A percentile compares a stretch with the other conserved stretches of the same genome.
These are phyloP conservation scores for Trametes cubensis DNA, from an alignment of 768 basidiomycete species.

Conservation along the genomic window DNA sequence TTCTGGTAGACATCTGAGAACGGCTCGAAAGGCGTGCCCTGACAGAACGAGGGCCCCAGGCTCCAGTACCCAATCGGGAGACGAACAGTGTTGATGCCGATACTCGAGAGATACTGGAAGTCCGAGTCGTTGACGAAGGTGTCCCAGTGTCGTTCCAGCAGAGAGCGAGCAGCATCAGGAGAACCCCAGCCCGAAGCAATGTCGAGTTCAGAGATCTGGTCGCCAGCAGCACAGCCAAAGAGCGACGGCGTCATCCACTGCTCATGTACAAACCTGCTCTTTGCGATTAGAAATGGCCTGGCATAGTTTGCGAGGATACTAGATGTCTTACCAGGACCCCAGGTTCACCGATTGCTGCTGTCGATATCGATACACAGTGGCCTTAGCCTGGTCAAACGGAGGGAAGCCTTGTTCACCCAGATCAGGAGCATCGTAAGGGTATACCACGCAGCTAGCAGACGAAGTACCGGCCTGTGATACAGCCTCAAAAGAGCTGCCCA, in stretches of 20 bases:
- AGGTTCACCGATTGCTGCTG: slow-evolving; percentile 68
- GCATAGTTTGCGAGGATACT: too few species aligned
- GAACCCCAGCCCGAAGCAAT: slow-evolving; percentile 67
- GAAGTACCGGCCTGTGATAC: slow-evolving; percentile 8
- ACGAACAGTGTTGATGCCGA: slow-evolving; percentile 64
- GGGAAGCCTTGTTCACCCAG: slow-evolving; percentile 43
- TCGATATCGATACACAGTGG: slow-evolving; percentile 59
- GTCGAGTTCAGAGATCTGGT: slow-evolving; percentile 59
- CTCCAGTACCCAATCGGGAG: slow-evolving; percentile 58
- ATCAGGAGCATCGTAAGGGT: slow-evolving; percentile 28
- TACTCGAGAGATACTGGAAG: slow-evolving; percentile 59
- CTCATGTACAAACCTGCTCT: slow-evolving; percentile 68
- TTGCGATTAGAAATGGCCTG: too few species aligned
- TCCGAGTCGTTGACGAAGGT: slow-evolving; percentile 67
- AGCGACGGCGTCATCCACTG: slow-evolving; percentile 74
- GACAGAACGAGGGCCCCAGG: slow-evolving; percentile 41
- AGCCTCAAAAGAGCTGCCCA: slow-evolving; percentile 4
- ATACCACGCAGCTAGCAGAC: slow-evolving; percentile 21
- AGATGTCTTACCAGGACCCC: slow-evolving; percentile 53
- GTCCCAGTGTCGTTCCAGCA: slow-evolving; percentile 76
- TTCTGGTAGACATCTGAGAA: slow-evolving; percentile 47
- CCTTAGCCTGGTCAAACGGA: slow-evolving; percentile 51
- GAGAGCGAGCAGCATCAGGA: slow-evolving; percentile 43
- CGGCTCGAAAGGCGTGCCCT: slow-evolving; percentile 42
- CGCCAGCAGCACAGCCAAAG: slow-evolving; percentile 58